Conservation (phyloP, 1,284 basidiomycete species). For the Ceratorhiza oryzae-sativae region DNA sequence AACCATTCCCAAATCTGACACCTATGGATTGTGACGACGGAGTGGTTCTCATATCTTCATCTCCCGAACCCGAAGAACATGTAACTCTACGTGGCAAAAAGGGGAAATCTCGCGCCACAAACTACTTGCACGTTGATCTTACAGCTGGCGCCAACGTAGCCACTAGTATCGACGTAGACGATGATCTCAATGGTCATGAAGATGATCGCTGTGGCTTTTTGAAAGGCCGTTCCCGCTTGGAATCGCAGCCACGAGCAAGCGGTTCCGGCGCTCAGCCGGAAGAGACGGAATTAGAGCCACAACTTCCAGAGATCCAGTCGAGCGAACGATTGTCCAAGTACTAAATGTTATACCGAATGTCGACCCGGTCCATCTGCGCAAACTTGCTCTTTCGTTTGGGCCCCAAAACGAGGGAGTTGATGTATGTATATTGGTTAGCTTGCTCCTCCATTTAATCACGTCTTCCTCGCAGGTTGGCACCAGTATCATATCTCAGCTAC, state of each 20-base stretch:
- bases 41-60: constrained; percentile 15
- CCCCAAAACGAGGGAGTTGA: neutral
- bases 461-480: constrained; percentile 56
- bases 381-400: constrained; percentile 29
- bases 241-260: neutral
- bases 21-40: constrained; percentile 4
- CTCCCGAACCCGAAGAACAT: constrained; percentile 16
- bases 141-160: neutral
- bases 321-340: constrained; percentile 19
- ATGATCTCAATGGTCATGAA: neutral
- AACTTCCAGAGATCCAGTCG: constrained; percentile 4
- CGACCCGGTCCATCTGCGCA: constrained; percentile 18
- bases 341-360: constrained; percentile 42
- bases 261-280: constrained; percentile 6
- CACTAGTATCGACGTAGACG: neutral
- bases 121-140: neutral
- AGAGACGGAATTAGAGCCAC: neutral
- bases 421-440: constrained; percentile 10
- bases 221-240: neutral
- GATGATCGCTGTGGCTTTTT: neutral
- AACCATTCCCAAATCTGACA: neutral
- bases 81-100: neutral
- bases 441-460: constrained; percentile 18
- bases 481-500: constrained; percentile 62
- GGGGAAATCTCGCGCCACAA: constrained; percentile 21